Evolutionary conservation across 2,329 filamentous ascomycete species (phyloP).

Genomic region (Paracorniculantispora psalliotae): DNA sequence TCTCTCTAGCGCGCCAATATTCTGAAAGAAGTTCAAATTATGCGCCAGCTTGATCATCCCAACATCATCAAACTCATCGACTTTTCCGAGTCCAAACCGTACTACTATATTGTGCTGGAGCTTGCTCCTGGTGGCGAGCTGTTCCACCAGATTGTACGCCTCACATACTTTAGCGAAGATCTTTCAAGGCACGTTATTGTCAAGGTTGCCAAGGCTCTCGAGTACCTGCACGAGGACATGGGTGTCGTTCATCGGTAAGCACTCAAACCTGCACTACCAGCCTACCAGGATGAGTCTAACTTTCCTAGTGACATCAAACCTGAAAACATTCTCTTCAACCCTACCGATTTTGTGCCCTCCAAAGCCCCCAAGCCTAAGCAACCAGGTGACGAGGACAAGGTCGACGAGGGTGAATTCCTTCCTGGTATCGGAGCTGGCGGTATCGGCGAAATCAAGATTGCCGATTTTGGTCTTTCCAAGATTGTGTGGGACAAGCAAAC

Average conservation of each 20-base stretch:
- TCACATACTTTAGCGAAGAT: slow-evolving; percentile 98
- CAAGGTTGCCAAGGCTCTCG: slow-evolving; percentile 89
- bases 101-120: slow-evolving; percentile 97
- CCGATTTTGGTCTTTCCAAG: slow-evolving; percentile 95
- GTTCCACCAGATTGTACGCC: slow-evolving; percentile 95
- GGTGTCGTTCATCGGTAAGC: slow-evolving; percentile 94
- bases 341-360: slow-evolving; percentile 73
- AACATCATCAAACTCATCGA: slow-evolving; percentile 93
- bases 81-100: slow-evolving; percentile 88
- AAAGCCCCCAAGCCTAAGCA: slow-evolving; percentile 75
- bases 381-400: slow-evolving; percentile 93
- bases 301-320: slow-evolving; percentile 85
- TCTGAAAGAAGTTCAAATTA: slow-evolving; percentile 96
- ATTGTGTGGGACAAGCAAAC: slow-evolving; percentile 97
- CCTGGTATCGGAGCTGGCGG: slow-evolving; percentile 77
- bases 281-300: not conserved
- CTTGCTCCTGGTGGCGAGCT: slow-evolving; percentile 92
- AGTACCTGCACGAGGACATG: slow-evolving; percentile 90
- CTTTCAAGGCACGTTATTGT: slow-evolving; percentile 90
- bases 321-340: slow-evolving; percentile 92
- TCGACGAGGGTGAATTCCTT: slow-evolving; percentile 91
- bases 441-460: slow-evolving; percentile 94
- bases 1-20: slow-evolving; percentile 83
- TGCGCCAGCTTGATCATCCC: slow-evolving; percentile 93
- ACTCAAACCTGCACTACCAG: slow-evolving; percentile 21